phyloP scores from a whole-genome alignment of 1,284 basidiomycete species.

The Ustanciosporium gigantosporum region DNA sequence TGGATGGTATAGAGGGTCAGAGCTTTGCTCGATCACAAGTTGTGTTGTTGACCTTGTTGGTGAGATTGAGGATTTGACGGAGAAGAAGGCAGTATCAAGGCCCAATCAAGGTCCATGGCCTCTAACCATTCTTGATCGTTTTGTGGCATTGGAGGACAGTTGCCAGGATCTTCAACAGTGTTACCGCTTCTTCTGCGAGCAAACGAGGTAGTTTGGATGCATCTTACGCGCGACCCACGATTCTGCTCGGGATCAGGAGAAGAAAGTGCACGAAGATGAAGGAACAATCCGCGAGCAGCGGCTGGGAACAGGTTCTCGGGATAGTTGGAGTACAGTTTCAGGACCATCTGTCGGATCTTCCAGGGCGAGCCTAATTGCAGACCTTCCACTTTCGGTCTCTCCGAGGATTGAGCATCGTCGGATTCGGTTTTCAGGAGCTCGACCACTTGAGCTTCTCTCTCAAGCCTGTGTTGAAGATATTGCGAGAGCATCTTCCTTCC shows the following conservation, averaged over 20 bases:
- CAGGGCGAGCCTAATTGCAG: slow-evolving; percentile 24
- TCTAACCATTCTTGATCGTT: slow-evolving; percentile 33
- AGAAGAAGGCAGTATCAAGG: slow-evolving; percentile 5
- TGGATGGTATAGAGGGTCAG: too few relatives aligned
- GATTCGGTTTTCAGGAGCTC: slow-evolving; percentile 65
- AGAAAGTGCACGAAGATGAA: slow-evolving; percentile 75
- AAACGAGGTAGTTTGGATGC: slow-evolving; percentile 25
- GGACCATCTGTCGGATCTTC: slow-evolving; percentile 50
- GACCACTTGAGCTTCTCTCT: slow-evolving; percentile 80
- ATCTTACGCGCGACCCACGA: slow-evolving; percentile 9
- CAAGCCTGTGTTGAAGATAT: slow-evolving; percentile 80
- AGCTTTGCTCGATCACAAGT: too few relatives aligned
- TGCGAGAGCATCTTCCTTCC: slow-evolving; percentile 67
- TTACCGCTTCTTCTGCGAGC: slow-evolving; percentile 13
- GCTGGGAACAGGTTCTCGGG: slow-evolving; percentile 71
- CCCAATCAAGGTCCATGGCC: slow-evolving; percentile 36
- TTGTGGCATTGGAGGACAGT: slow-evolving; percentile 23
- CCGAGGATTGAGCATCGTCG: slow-evolving; percentile 62
- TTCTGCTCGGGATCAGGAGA: slow-evolving; percentile 19
- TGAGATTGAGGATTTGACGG: too few relatives aligned
- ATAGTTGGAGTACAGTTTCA: slow-evolving; percentile 70
- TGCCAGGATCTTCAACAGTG: slow-evolving; percentile 17
- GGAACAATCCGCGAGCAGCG: slow-evolving; percentile 71
- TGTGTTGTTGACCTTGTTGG: too few relatives aligned
- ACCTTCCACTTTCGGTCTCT: neutral